These are phyloP conservation scores for Neofusicoccum parvum DNA, from an alignment of 2,329 filamentous ascomycete genomes.

Conservation along the genomic window DNA sequence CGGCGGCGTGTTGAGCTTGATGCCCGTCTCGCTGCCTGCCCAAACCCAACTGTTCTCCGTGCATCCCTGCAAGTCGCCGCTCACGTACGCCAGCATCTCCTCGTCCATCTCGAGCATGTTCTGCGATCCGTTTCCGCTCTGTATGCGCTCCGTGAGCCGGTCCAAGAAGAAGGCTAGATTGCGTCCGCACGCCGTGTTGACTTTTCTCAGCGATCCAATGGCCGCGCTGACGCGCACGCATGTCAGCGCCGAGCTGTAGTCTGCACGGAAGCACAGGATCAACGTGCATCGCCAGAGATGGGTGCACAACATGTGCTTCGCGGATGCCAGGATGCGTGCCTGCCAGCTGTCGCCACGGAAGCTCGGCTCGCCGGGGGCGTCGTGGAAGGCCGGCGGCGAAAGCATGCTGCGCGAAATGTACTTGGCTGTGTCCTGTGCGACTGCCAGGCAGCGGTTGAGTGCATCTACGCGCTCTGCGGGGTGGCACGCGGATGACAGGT, in stretches of 20 bases:
- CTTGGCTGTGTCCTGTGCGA: slow-evolving; percentile 76
- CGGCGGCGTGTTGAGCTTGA: slow-evolving; percentile 23
- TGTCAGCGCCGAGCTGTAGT: slow-evolving; percentile 70
- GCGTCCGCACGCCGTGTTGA: slow-evolving; percentile 77
- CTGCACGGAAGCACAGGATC: slow-evolving; percentile 73
- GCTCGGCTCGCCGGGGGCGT: slow-evolving; percentile 21
- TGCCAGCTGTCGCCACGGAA: slow-evolving; percentile 47
- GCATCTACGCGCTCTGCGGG: slow-evolving; percentile 68
- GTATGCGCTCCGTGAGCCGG: slow-evolving; percentile 60
- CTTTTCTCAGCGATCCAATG: slow-evolving; percentile 70
- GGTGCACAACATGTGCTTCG: slow-evolving; percentile 74
- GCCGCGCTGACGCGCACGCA: slow-evolving; percentile 72
- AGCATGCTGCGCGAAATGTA: slow-evolving; percentile 70
- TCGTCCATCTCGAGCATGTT: slow-evolving; percentile 68
- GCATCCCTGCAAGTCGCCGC: slow-evolving; percentile 82
- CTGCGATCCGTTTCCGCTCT: slow-evolving; percentile 42
- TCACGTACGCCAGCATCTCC: slow-evolving; percentile 83
- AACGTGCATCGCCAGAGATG: slow-evolving; percentile 88
- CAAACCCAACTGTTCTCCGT: slow-evolving; percentile 81
- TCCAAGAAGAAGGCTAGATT: slow-evolving; percentile 81
- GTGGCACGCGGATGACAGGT: slow-evolving; percentile 73
- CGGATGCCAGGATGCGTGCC: slow-evolving; percentile 63
- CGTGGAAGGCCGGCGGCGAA: slow-evolving; percentile 33
- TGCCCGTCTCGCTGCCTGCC: slow-evolving; percentile 53
- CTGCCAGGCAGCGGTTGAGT: slow-evolving; percentile 73